Evolutionary conservation across 2,329 filamentous ascomycete species (phyloP), one percentile per base, ranked within the genome.

Genomic region (Ascochyta clinopodiicola): DNA sequence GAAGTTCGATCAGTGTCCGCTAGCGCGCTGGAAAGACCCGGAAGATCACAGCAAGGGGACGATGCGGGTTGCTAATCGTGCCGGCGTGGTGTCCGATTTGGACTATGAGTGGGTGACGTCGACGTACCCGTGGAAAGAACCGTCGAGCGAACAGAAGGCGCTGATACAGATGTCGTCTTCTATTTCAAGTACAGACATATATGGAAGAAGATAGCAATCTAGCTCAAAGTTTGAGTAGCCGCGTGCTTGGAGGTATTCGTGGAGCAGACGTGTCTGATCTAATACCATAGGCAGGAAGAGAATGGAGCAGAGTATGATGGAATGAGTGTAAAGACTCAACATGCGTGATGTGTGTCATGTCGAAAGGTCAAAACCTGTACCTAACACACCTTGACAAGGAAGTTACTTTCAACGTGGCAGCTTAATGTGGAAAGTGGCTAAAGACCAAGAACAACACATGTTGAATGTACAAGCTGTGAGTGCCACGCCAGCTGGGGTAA

Each of bases 121-220:
- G 37, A 37, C 29, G 22, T 53, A 43, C 4, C 36, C 29, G 9
- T 52, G 37, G 31, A 36, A 42, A 31, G 43, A 46, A 17, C 43
- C 42, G n/a, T 1, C 36, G 12, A 21, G 0, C 36, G 12, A 21
- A 17, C 17, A 22, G 21, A 17, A 21, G 24, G 19, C 21, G 5
- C 1, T 38, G 8, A 22, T 38, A 9, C 24, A 10, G 36, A 12
- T 22, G 17, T 13, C 10, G 19, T 21, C 9, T 12, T 22, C 10
- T 38, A 17, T 8, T 9, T 7, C 15, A 15, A 8, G 17, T n/a
- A 9, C 15, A 35, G n/a, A 17, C 32, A 12, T 10, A 17, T 17
- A 15, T 34, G 15, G 31, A 15, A 6, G 5, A 15, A n/a, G 31
- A 35, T 17, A 6, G 17, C n/a, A 17, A 15, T 9, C 5, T 35